These are phyloP conservation scores for Musa acuminata DNA, from an alignment of 176 grass and related monocot species.

Conservation along the genomic window DNA sequence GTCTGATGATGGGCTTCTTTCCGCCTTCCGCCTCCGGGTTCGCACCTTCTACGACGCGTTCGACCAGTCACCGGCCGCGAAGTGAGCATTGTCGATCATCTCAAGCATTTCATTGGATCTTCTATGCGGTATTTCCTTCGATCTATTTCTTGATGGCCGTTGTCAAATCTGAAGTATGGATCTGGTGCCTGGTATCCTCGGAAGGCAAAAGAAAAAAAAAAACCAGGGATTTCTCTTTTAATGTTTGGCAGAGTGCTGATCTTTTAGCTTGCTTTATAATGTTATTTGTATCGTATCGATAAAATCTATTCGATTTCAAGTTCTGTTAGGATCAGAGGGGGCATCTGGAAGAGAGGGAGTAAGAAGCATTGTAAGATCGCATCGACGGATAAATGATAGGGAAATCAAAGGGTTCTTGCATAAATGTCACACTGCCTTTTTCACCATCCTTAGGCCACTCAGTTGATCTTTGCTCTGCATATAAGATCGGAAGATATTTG, in stretches of 20 bases:
- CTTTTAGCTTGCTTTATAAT: not conserved
- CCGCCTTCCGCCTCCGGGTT: constrained; percentile 50
- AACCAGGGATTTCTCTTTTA: not conserved
- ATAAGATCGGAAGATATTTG: constrained; percentile 48
- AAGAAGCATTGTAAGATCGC: constrained; percentile 69
- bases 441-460: constrained; percentile 38
- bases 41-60: constrained; percentile 79
- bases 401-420: too few relatives aligned
- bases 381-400: too few relatives aligned
- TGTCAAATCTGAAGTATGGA: too few relatives aligned
- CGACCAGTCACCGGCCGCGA: constrained; percentile 47
- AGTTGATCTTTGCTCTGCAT: constrained; percentile 45
- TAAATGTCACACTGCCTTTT: constrained; percentile 29
- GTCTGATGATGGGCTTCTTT: constrained; percentile 61
- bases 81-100: constrained; percentile 31
- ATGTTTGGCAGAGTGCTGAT: not conserved
- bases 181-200: too few relatives aligned
- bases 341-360: constrained; percentile 51
- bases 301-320: constrained; percentile 40
- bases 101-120: not conserved
- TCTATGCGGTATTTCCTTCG: not conserved
- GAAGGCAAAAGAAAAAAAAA: not conserved
- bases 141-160: not conserved
- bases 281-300: constrained; percentile 12
- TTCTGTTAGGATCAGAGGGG: constrained; percentile 59